These are phyloP conservation scores for Sanghuangporus weigelae DNA, from an alignment of 1,284 basidiomycete species.

Conservation along the genomic window DNA sequence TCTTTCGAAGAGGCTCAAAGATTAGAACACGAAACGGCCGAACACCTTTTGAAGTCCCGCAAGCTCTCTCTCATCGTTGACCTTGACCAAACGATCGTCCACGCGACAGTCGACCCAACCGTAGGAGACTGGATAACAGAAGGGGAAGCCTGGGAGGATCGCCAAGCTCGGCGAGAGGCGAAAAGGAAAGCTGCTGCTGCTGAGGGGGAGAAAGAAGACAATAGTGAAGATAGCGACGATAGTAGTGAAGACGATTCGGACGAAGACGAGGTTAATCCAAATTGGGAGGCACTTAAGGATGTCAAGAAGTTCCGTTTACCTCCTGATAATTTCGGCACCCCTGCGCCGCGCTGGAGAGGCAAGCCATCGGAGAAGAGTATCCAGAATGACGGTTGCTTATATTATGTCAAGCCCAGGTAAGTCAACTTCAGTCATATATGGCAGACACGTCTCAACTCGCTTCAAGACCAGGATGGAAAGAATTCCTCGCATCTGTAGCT, in stretches of 20 bases:
- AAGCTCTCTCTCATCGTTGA: constrained; percentile 96
- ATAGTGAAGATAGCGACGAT: constrained; percentile 36
- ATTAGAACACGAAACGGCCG: constrained; percentile 78
- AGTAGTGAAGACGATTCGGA: constrained; percentile 30
- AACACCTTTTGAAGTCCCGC: constrained; percentile 68
- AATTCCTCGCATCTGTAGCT: constrained; percentile 72
- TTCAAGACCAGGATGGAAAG: constrained; percentile 77
- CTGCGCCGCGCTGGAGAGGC: constrained; percentile 26
- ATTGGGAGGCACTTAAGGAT: constrained; percentile 84
- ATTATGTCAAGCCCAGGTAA: constrained; percentile 95
- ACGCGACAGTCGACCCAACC: constrained; percentile 97
- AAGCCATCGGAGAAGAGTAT: constrained; percentile 59
- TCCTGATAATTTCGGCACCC: constrained; percentile 67
- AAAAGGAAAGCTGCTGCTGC: constrained; percentile 21
- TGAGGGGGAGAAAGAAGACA: constrained; percentile 23
- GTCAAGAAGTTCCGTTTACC: constrained; percentile 85
- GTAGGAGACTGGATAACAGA: constrained; percentile 96
- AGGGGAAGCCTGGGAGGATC: constrained; percentile 68
- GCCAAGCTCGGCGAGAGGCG: constrained; percentile 37
- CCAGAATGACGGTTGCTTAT: constrained; percentile 81
- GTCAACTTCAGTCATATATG: constrained; percentile 25
- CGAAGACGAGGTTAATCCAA: constrained; percentile 74
- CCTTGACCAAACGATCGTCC: constrained; percentile 97
- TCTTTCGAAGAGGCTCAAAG: constrained; percentile 84
- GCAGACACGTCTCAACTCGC: constrained; percentile 14